Conservation (phyloP, 805 yeast genomes). For the Lachancea lanzarotensis region DNA sequence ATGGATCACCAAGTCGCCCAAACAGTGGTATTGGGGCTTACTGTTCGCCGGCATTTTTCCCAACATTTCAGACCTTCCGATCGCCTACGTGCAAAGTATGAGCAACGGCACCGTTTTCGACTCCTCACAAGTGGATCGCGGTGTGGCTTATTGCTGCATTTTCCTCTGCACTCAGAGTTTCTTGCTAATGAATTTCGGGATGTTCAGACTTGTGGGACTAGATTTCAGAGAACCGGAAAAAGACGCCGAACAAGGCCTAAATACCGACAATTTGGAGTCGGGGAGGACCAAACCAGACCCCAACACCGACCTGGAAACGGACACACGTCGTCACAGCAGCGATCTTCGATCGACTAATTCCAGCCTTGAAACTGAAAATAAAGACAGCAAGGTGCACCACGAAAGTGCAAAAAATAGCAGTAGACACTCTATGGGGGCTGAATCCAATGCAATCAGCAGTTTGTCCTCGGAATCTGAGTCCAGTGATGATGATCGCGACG, state of each 20-base stretch:
- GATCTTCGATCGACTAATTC: background rate
- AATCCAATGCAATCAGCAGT: background rate
- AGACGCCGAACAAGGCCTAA: conserved; percentile 9
- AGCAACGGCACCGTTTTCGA: conserved; percentile 54
- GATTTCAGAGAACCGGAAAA: conserved; percentile 48
- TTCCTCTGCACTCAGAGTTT: conserved; percentile 61
- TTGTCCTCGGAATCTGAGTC: background rate
- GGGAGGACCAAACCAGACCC: background rate
- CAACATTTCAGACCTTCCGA: conserved; percentile 76
- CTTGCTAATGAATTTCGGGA: conserved; percentile 68
- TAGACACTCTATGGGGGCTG: background rate
- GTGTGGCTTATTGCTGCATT: conserved; percentile 76
- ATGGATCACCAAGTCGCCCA: conserved; percentile 53
- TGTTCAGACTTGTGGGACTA: conserved; percentile 58
- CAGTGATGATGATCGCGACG: no score
- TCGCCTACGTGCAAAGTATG: conserved; percentile 72
- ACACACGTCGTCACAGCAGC: no score
- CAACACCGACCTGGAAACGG: background rate
- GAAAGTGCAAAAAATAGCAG: background rate
- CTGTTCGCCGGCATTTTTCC: conserved; percentile 69
- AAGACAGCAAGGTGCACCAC: background rate
- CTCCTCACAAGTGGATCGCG: conserved; percentile 50
- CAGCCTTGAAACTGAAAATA: background rate
- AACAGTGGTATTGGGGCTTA: conserved; percentile 70
- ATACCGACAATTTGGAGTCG: background rate